Conservation (phyloP, 1,284 basidiomycete species). For the Ustilago vetiveriae region DNA sequence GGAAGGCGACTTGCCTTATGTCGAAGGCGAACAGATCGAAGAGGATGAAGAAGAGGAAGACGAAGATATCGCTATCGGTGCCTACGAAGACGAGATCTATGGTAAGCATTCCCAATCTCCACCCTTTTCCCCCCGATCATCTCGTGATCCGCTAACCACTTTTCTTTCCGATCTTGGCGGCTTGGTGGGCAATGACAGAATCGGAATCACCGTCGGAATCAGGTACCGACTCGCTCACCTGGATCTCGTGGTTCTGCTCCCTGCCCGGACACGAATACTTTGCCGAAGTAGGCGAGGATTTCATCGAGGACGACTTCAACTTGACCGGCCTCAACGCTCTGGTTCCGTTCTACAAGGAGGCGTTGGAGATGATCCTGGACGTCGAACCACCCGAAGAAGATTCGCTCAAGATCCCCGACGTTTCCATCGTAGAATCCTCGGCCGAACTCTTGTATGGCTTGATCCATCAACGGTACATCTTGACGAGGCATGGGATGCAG, state of each 20-base stretch:
- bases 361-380: constrained; percentile 99
- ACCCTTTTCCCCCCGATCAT: too few species aligned
- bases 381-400: constrained; percentile 94
- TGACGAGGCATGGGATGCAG: constrained; percentile 90
- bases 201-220: constrained; percentile 61
- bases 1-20: constrained; percentile 22
- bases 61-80: constrained; percentile 37
- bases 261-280: constrained; percentile 99
- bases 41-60: constrained; percentile 56
- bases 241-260: constrained; percentile 99
- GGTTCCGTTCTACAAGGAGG: constrained; percentile 99
- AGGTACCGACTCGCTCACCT: constrained; percentile 74
- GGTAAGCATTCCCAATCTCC: constrained; percentile 22
- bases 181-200: constrained; percentile 7
- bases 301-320: constrained; percentile 99
- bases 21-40: constrained; percentile 35
- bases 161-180: not conserved
- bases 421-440: constrained; percentile 96
- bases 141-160: too few species aligned
- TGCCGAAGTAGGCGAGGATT: constrained; percentile 85
- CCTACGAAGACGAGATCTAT: constrained; percentile 49
- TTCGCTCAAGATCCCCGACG: constrained; percentile 79
- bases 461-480: constrained; percentile 95
- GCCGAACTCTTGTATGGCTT: constrained; percentile 97
- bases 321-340: constrained; percentile 92